Base-by-base conservation (phyloP, 2,329 filamentous ascomycete species). In the Fusarium nelsonii region DNA sequence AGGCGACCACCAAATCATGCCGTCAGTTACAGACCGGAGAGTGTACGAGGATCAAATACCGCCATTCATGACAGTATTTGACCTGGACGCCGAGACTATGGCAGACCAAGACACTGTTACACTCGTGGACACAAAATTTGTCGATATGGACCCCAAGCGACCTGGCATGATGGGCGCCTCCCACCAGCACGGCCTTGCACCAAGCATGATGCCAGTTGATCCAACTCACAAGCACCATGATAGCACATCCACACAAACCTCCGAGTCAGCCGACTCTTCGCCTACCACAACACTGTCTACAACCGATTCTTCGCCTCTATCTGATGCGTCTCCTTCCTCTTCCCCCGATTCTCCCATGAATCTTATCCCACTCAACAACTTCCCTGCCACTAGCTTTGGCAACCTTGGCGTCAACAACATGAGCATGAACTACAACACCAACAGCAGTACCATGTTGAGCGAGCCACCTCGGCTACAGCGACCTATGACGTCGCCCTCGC, bases 281-380 rank as follows among this genome's bases (percentile, higher is more conserved):
- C 96, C 96, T 2, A 98, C 95, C 9, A 97, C 94, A 5, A 97
- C 95, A 3, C 88, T 96, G 50, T 97, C 94, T 8, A 97, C 93
- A 20, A 93, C 95, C 68, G 95, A 97, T 81, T 97, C 94, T 7
- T 95, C 93, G 10, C 92, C 93, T 32, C 85, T 96, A 49, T 94
- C 94, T 32, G 95, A 98, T 74, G 91, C 93, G 9, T 97, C 95
- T 7, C 94, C 96, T 4, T 95, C 91, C 53, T 93, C 94, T 23
- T 97, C 95, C 2, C 95, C 95, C 10, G 94, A 97, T 79, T 97
- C 96, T 4, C 93, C 94, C 2, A 84, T 91, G 56, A 91, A 92
- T 58, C 84, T 94, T 57, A 87, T 91, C 57, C 90, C 92, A 4
- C 84, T 93, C 44, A 89, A 88, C 49, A 89, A 90, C 15, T 93